These are phyloP conservation scores for Cerioporus squamosus DNA, from an alignment of 1,284 basidiomycete species.

Conservation along the genomic window DNA sequence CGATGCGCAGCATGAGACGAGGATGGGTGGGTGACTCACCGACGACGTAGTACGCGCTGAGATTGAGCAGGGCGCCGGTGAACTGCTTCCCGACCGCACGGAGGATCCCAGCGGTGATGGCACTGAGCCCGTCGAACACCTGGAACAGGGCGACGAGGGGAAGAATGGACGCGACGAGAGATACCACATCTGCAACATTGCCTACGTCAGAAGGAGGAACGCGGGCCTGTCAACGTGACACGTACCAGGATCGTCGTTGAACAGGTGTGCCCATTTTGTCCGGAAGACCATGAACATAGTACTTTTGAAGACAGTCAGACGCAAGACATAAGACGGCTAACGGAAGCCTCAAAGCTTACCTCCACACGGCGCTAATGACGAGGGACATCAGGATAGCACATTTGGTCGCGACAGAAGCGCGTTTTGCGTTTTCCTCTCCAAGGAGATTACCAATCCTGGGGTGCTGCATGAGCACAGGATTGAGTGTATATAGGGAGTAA, in stretches of 20 bases:
- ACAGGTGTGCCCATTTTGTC: slow-evolving; percentile 78
- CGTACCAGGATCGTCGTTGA: slow-evolving; percentile 79
- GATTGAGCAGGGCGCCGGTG: slow-evolving; percentile 66
- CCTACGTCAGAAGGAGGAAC: not conserved
- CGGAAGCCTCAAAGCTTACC: slow-evolving; percentile 44
- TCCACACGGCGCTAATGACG: slow-evolving; percentile 59
- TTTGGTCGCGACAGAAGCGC: slow-evolving; percentile 69
- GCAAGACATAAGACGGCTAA: too few species aligned
- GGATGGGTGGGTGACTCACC: slow-evolving; percentile 36
- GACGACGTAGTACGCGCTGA: slow-evolving; percentile 71
- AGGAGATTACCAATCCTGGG: slow-evolving; percentile 80
- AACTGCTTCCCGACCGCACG: slow-evolving; percentile 80
- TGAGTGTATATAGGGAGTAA: slow-evolving; percentile 4
- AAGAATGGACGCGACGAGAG: slow-evolving; percentile 71
- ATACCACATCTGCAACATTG: slow-evolving; percentile 53
- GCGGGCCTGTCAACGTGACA: not conserved
- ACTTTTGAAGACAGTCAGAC: slow-evolving; percentile 39
- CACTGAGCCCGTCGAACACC: slow-evolving; percentile 75
- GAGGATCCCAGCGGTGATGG: slow-evolving; percentile 76
- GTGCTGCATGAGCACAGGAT: not conserved
- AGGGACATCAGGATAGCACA: slow-evolving; percentile 67
- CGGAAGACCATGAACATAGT: slow-evolving; percentile 75
- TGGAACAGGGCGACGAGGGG: slow-evolving; percentile 84
- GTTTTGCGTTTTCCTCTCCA: slow-evolving; percentile 70
- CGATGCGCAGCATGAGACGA: not conserved